Evolutionary conservation across 116 monocot species (phyloP).

Genomic region (Dioscorea cayenensis): DNA sequence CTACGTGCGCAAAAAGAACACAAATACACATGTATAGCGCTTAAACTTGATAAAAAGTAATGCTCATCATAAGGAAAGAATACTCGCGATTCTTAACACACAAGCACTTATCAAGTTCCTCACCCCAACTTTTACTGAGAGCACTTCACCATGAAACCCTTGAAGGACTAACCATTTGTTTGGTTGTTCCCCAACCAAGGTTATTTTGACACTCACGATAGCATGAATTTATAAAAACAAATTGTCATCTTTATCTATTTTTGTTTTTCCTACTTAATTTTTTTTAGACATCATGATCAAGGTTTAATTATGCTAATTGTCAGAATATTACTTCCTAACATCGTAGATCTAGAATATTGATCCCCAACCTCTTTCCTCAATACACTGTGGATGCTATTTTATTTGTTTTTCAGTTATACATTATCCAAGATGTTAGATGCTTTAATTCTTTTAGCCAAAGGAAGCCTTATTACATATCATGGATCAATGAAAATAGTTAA

Average conservation of each 20-base stretch:
- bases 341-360: neutral
- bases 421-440: slow-evolving; percentile 96
- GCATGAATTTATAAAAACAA: neutral
- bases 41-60: too few species aligned
- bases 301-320: neutral
- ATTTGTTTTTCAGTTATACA: slow-evolving; percentile 57
- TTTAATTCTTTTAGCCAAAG: slow-evolving; percentile 95
- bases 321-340: neutral
- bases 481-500: slow-evolving; percentile 89
- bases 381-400: neutral
- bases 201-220: slow-evolving; percentile 21
- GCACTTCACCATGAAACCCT: slow-evolving; percentile 89
- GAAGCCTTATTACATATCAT: slow-evolving; percentile 87
- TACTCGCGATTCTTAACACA: too few species aligned
- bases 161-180: slow-evolving; percentile 90
- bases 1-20: too few species aligned
- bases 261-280: neutral
- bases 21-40: too few species aligned
- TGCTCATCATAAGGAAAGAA: too few species aligned
- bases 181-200: slow-evolving; percentile 99
- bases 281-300: neutral
- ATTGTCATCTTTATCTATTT: neutral
- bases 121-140: slow-evolving; percentile 76
- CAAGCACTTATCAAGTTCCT: too few species aligned
- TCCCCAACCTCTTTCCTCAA: too few species aligned